Base-by-base conservation (phyloP, 768 basidiomycete species). In the Kwoniella bestiolae region DNA sequence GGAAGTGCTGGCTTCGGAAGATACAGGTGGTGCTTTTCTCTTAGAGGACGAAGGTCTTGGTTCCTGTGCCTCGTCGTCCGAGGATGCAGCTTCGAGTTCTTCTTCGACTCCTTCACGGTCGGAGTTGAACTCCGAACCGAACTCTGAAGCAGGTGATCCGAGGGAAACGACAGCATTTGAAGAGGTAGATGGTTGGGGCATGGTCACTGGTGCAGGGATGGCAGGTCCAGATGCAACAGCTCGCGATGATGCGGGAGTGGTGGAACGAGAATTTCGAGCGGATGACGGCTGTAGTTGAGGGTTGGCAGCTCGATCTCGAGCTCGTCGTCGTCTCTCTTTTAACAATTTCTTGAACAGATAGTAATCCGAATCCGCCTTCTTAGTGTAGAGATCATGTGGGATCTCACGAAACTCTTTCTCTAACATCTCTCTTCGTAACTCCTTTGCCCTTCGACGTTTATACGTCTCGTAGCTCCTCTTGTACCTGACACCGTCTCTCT, bases 311-410 rank as follows among this genome's bases (percentile, higher is more conserved):
- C 29, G 18, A 16, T 29, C 29, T 9, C 52, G 18, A 11, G 9
- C 18, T 34, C 31, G 21, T 14, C 25, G 52, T 34, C 31, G 29
- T 55, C 52, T 67, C 16, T 60, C 67, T 23, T 35, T 62, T 23
- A 63, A 44, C 26, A 55, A 49, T 38, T 65, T 65, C 55, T 67
- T 63, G 12, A 52, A 53, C 50, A 66, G 60, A n/a, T 75, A 73
- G 50, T 72, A 69, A 53, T 75, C 74, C 5, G 74, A 75, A 44
- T 67, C 66, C 3, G 35, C 52, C 26, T 75, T 75, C 8, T 60
- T 65, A 14, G 71, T 60, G 11, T 21, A 31, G 14, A 64, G 46
- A 29, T 65, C 56, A 11, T 59, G 49, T 5, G 52, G 52, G 2
- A 58, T 28, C 25, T 58, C 31, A 7, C 1, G 21, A 21, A n/a